phyloP scores from a whole-genome alignment of 768 basidiomycete species.

The Mycena vitilis region DNA sequence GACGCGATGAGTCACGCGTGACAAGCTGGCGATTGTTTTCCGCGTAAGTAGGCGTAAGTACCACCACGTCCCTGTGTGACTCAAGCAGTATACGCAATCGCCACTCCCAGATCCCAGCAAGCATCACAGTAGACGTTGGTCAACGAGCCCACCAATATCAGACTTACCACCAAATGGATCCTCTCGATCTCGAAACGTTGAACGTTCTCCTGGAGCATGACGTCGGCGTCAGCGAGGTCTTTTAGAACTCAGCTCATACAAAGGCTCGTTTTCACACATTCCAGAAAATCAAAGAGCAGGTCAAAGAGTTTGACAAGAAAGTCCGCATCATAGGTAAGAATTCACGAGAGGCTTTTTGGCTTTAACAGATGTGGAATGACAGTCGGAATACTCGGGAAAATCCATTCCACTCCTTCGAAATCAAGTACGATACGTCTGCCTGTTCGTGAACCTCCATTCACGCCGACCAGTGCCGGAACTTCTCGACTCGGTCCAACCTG shows the following conservation, averaged over 20 bases:
- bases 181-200: constrained; percentile 64
- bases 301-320: constrained; percentile 80
- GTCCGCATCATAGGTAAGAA: constrained; percentile 63
- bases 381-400: constrained; percentile 79
- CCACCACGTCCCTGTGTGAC: too few relatives aligned
- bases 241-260: constrained; percentile 25
- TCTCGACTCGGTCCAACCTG: constrained; percentile 66
- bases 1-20: not conserved
- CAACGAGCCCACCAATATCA: too few relatives aligned
- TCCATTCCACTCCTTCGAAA: constrained; percentile 77
- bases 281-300: constrained; percentile 86
- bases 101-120: too few relatives aligned
- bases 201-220: constrained; percentile 73
- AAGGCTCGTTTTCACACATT: constrained; percentile 22
- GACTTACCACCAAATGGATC: constrained; percentile 59
- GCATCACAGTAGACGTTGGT: too few relatives aligned
- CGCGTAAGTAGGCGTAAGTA: too few relatives aligned
- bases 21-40: too few relatives aligned
- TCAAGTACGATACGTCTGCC: constrained; percentile 58
- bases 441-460: constrained; percentile 24
- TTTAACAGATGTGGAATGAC: not conserved
- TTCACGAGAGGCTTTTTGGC: not conserved
- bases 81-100: too few relatives aligned
- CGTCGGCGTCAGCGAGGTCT: constrained; percentile 73
- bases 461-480: constrained; percentile 65